Evolutionary conservation across 768 basidiomycete genomes (phyloP), one percentile per base, ranked within the genome.

Genomic region (Naganishia randhawae): DNA sequence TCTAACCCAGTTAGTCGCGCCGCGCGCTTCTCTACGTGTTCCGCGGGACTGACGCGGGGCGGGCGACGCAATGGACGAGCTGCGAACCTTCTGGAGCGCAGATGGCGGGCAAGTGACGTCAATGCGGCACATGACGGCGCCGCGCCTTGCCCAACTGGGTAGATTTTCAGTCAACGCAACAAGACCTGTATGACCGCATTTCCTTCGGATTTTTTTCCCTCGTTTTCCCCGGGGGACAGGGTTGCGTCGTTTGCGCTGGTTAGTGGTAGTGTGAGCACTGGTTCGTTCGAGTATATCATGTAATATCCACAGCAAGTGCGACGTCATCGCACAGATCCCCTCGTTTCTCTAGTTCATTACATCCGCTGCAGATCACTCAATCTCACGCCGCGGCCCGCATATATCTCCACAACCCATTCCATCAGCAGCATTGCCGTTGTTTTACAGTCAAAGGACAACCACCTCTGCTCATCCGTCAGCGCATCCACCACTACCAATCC

Each of bases 161-260:
- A 48, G 45, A 48, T 48, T 48, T 48, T 48, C 45, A 48, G 45
- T 48, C 45, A 48, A 48, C 45, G n/a, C n/a, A n/a, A n/a, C n/a
- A n/a, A 48, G 42, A 19, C 42, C 14, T 7, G 42, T 42, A 48
- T 48, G 45, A 48, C 45, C 6, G 45, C 7, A 5, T 48, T 22
- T 4, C 6, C n/a, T 48, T 3, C n/a, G n/a, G n/a, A n/a, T 48
- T 48, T 48, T 11, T 48, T 48, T 48, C 41, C 11, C 25, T 22
- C 25, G 19, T 48, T 48, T n/a, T n/a, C 45, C 25, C n/a, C n/a
- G n/a, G n/a, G n/a, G 45, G 41, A 6, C 7, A 6, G 41, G 7
- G 14, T 22, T 48, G 19, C 25, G 19, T 22, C 4, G 7, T 48
- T 48, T 48, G 45, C n/a, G 19, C n/a, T 7, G 42, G 42, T 22